These are phyloP conservation scores for Suillus ampliporus DNA, from an alignment of 768 basidiomycete genomes.

Conservation along the genomic window DNA sequence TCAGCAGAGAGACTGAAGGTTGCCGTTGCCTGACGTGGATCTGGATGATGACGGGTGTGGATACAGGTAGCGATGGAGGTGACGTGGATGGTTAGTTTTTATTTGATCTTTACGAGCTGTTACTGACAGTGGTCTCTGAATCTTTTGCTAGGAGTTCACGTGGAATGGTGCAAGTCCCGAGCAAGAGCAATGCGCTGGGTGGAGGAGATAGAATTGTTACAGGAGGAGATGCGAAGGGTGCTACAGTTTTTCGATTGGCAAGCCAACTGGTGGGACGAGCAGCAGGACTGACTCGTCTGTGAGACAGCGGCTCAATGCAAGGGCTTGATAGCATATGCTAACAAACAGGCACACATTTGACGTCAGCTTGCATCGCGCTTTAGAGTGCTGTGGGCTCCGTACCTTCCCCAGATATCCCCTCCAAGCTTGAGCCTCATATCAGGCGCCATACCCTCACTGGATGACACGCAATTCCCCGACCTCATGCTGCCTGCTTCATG, in stretches of 20 bases:
- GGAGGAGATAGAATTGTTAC: constrained; percentile 40
- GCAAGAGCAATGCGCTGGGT: constrained; percentile 39
- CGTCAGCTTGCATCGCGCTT: neutral
- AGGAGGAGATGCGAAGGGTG: constrained; percentile 42
- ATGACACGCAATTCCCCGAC: neutral
- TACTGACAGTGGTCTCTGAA: too few relatives aligned
- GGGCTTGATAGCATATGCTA: constrained; percentile 27
- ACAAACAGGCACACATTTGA: constrained; percentile 16
- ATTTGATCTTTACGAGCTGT: too few relatives aligned
- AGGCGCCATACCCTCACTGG: neutral
- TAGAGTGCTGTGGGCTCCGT: neutral
- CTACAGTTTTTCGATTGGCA: constrained; percentile 24
- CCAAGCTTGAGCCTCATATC: too few relatives aligned
- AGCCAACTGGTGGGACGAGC: constrained; percentile 21
- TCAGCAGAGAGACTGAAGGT: neutral
- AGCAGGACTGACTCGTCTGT: neutral
- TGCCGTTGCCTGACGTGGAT: neutral
- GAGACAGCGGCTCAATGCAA: constrained; percentile 1
- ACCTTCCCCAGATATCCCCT: too few relatives aligned
- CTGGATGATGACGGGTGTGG: constrained; percentile 1
- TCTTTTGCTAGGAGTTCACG: too few relatives aligned
- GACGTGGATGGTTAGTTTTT: neutral
- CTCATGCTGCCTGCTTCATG: neutral
- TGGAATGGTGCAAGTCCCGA: constrained; percentile 38
- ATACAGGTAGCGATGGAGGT: neutral